Percentiles rank a stretch among this genome's conserved stretches.
phyloP scores from a whole-genome alignment of 345 rosid species.

The Microcos paniculata region DNA sequence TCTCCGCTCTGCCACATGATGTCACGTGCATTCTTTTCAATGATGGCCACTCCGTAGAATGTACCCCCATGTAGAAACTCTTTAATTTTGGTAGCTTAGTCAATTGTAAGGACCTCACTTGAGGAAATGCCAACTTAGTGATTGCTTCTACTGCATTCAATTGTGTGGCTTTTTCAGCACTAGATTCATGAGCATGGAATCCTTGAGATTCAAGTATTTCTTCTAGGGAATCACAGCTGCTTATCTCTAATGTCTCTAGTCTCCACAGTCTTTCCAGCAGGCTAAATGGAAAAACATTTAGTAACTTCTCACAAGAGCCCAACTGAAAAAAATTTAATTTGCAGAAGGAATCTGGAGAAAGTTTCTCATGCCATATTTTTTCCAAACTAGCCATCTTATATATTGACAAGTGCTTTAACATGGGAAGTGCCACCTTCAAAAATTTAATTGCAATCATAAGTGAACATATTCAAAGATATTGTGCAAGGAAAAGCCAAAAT shows the following conservation, averaged over 20 bases:
- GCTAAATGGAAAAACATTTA: background rate
- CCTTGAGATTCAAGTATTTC: background rate
- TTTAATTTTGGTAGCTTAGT: background rate
- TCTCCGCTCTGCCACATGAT: background rate
- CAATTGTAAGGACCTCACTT: background rate
- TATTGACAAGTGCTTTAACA: background rate
- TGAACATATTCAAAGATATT: background rate
- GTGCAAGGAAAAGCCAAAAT: background rate
- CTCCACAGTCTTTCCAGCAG: background rate
- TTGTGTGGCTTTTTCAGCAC: background rate
- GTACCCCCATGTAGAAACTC: background rate
- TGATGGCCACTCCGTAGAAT: constrained; percentile 19
- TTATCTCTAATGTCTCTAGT: too few relatives aligned
- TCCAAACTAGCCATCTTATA: background rate
- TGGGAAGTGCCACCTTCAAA: background rate
- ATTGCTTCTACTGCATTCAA: background rate
- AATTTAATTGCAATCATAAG: background rate
- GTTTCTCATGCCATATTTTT: background rate
- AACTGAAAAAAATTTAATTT: background rate
- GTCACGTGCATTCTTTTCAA: background rate
- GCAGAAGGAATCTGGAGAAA: background rate
- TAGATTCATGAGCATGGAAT: background rate
- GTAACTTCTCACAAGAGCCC: background rate
- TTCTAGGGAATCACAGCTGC: background rate
- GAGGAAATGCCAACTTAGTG: background rate